A percentile compares a stretch with the other conserved stretches of the same genome.
Conservation (phyloP, 768 basidiomycete genomes). For the Candolleomyces efflorescens region DNA sequence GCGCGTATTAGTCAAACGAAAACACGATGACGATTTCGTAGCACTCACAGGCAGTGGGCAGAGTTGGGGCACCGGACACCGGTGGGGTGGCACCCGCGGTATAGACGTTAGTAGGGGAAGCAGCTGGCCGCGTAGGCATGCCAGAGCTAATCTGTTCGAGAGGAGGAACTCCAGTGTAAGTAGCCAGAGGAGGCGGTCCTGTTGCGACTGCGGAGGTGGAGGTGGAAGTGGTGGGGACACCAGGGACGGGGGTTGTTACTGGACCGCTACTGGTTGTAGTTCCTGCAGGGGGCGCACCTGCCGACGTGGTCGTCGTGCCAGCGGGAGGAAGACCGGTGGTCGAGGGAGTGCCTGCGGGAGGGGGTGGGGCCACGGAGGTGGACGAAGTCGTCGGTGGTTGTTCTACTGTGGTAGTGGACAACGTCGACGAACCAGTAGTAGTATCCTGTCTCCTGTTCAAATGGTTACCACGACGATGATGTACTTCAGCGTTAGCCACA, state of each 20-base stretch:
- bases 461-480: constrained; percentile 29
- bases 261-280: constrained; percentile 12
- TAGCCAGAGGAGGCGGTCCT: constrained; percentile 42
- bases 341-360: constrained; percentile 11
- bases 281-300: constrained; percentile 10
- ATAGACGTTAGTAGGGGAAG: constrained; percentile 49
- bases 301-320: constrained; percentile 4
- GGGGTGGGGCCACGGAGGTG: constrained; percentile 12
- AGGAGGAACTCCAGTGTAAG: constrained; percentile 50
- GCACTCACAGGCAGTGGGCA: constrained; percentile 61
- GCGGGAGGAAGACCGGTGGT: constrained; percentile 2
- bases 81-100: constrained; percentile 58
- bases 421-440: constrained; percentile 9
- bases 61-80: constrained; percentile 56
- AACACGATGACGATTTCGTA: background rate
- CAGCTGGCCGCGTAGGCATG: constrained; percentile 51
- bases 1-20: background rate
- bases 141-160: constrained; percentile 57
- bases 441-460: constrained; percentile 35
- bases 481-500: constrained; percentile 30
- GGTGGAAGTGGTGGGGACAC: constrained; percentile 8
- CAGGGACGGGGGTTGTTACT: constrained; percentile 11
- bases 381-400: constrained; percentile 5
- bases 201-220: constrained; percentile 6
- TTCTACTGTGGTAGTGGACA: no score